Conservation (phyloP, 2,329 filamentous ascomycete genomes). For the Chlorencoelia australis region DNA sequence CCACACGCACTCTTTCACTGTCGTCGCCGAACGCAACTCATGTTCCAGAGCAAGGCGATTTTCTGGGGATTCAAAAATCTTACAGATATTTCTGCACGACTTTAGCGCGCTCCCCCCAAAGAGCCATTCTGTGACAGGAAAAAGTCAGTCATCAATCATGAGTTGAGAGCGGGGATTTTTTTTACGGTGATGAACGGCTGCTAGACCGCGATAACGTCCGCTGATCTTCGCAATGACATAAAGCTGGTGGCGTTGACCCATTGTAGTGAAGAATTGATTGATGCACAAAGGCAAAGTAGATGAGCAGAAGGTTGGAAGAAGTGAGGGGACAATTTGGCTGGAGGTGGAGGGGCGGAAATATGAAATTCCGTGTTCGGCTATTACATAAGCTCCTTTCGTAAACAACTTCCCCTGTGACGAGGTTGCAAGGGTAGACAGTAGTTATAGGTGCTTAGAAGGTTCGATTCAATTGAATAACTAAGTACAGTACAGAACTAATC, state of each 20-base stretch:
- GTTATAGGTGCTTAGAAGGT: too few relatives aligned
- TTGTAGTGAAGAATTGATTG: too few relatives aligned
- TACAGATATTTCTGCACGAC: slow-evolving; percentile 8
- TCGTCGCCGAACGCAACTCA: slow-evolving; percentile 9
- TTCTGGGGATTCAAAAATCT: slow-evolving; percentile 11
- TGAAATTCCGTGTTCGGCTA: too few relatives aligned
- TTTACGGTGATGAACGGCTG: slow-evolving; percentile 12
- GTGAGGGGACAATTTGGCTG: too few relatives aligned
- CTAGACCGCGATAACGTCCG: slow-evolving; percentile 19
- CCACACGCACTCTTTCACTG: not conserved
- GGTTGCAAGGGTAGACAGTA: too few relatives aligned
- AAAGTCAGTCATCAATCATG: not conserved
- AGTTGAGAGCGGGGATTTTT: not conserved
- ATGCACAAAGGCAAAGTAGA: too few relatives aligned
- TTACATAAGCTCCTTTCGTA: too few relatives aligned
- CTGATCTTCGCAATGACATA: slow-evolving; percentile 21
- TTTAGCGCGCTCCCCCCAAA: slow-evolving; percentile 6
- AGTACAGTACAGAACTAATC: too few relatives aligned
- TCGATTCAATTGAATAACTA: too few relatives aligned
- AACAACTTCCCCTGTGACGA: too few relatives aligned
- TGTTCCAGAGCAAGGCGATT: slow-evolving; percentile 15
- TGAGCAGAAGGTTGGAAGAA: too few relatives aligned
- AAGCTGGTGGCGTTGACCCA: slow-evolving; percentile 23
- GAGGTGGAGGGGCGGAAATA: too few relatives aligned
- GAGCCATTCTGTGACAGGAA: slow-evolving; percentile 1